These are phyloP conservation scores for Neonectria punicea DNA, from an alignment of 2,329 filamentous ascomycete genomes.

Conservation along the genomic window DNA sequence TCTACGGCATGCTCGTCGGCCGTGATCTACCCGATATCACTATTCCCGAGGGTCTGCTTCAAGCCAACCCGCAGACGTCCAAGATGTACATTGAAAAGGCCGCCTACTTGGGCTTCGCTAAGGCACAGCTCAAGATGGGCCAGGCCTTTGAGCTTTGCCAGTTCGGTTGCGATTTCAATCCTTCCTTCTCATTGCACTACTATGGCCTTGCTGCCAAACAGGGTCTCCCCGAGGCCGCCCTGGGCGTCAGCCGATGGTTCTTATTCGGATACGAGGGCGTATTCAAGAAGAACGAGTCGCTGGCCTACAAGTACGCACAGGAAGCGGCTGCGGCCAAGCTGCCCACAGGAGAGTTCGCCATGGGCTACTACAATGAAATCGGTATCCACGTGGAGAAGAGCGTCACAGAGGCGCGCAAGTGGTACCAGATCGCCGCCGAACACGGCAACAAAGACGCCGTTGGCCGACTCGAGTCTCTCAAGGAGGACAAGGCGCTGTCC, in stretches of 20 bases:
- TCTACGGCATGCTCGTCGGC: constrained; percentile 93
- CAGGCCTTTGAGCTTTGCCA: constrained; percentile 95
- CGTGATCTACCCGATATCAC: constrained; percentile 91
- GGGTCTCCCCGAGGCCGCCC: constrained; percentile 91
- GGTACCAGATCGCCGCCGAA: constrained; percentile 90
- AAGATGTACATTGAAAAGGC: constrained; percentile 95
- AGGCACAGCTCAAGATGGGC: constrained; percentile 97
- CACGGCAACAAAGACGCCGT: constrained; percentile 93
- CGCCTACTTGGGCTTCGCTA: constrained; percentile 93
- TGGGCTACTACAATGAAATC: constrained; percentile 98
- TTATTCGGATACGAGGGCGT: constrained; percentile 92
- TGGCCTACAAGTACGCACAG: constrained; percentile 91
- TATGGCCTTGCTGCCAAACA: constrained; percentile 93
- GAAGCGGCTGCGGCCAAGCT: constrained; percentile 85
- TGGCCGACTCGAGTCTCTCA: constrained; percentile 84
- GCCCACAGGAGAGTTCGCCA: constrained; percentile 91
- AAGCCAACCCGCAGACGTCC: constrained; percentile 77
- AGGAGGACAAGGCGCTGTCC: constrained; percentile 83
- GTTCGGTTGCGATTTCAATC: constrained; percentile 93
- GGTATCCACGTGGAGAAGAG: constrained; percentile 91
- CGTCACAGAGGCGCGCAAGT: constrained; percentile 81
- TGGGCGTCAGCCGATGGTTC: constrained; percentile 99
- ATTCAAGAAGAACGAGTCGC: constrained; percentile 94
- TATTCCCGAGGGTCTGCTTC: constrained; percentile 76
- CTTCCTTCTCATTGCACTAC: constrained; percentile 92